phyloP scores from a whole-genome alignment of 2,329 filamentous ascomycete genomes.

The Stachybotrys elegans region DNA sequence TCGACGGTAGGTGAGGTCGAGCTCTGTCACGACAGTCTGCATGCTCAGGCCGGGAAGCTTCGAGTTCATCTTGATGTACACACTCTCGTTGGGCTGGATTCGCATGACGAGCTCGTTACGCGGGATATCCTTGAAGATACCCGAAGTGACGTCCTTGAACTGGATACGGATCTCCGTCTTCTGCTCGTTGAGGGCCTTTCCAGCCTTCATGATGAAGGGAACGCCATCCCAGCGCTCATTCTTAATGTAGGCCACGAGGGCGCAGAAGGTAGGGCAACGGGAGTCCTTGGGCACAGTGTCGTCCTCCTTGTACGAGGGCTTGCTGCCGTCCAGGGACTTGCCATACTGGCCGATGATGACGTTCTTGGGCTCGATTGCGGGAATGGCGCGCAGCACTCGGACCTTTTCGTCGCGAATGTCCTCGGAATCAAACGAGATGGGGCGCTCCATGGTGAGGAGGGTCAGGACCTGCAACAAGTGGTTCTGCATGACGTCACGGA shows the following conservation, averaged over 20 bases:
- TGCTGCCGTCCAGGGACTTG: slow-evolving; percentile 90
- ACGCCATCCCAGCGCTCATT: slow-evolving; percentile 99
- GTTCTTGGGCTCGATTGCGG: slow-evolving; percentile 96
- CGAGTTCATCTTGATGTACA: slow-evolving; percentile 99
- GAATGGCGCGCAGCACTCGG: slow-evolving; percentile 87
- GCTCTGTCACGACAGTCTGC: slow-evolving; percentile 98
- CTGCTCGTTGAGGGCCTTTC: slow-evolving; percentile 97
- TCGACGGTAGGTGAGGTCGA: slow-evolving; percentile 95
- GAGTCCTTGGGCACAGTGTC: slow-evolving; percentile 97
- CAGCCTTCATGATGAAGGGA: slow-evolving; percentile 98
- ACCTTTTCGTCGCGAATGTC: slow-evolving; percentile 99
- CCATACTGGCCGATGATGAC: slow-evolving; percentile 99
- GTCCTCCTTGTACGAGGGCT: slow-evolving; percentile 97
- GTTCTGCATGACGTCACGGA: slow-evolving; percentile 99
- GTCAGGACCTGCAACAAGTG: slow-evolving; percentile 95
- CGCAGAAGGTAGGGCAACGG: slow-evolving; percentile 95
- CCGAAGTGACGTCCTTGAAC: slow-evolving; percentile 98
- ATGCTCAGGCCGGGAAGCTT: slow-evolving; percentile 97
- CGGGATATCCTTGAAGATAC: slow-evolving; percentile 99
- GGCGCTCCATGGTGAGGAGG: slow-evolving; percentile 94
- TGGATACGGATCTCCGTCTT: slow-evolving; percentile 99
- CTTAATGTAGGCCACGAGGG: slow-evolving; percentile 97
- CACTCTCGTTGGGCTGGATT: slow-evolving; percentile 98
- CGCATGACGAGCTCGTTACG: slow-evolving; percentile 99
- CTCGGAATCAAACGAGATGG: slow-evolving; percentile 95